A percentile compares a stretch with the other conserved stretches of the same genome.
These are phyloP conservation scores for Alternaria hordeiaustralica DNA, from an alignment of 2,329 filamentous ascomycete species.

Conservation along the genomic window DNA sequence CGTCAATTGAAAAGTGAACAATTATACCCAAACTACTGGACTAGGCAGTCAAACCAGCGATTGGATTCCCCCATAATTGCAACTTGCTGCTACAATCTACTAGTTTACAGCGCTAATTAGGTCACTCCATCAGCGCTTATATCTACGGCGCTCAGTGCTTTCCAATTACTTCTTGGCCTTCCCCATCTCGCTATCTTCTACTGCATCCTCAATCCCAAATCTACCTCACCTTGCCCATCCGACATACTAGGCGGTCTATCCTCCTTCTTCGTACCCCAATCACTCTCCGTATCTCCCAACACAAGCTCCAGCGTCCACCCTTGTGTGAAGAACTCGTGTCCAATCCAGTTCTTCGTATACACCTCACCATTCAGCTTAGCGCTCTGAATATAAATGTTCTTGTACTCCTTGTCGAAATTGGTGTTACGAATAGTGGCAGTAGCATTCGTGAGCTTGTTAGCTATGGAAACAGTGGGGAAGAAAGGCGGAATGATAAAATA, in stretches of 20 bases:
- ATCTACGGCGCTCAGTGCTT: background rate
- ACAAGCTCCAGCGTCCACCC: conserved; percentile 53
- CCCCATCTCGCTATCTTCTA: background rate
- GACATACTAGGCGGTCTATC: conserved; percentile 41
- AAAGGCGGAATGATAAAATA: conserved; percentile 57
- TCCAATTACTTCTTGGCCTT: no score
- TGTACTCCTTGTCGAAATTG: conserved; percentile 52
- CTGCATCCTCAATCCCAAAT: background rate
- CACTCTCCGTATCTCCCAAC: conserved; percentile 51
- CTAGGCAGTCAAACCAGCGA: background rate
- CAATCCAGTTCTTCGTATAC: conserved; percentile 55
- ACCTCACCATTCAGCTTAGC: conserved; percentile 51
- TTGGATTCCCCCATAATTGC: background rate
- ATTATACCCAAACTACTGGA: background rate
- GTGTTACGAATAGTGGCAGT: conserved; percentile 50
- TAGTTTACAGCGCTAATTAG: background rate
- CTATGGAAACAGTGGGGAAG: conserved; percentile 51
- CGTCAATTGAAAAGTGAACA: background rate
- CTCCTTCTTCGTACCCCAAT: conserved; percentile 52
- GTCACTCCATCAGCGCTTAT: background rate
- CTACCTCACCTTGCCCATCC: background rate
- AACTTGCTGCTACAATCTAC: background rate
- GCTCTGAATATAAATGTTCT: conserved; percentile 54
- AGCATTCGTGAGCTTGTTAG: conserved; percentile 49
- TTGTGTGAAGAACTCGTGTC: conserved; percentile 54